Evolutionary conservation across 441 rosid genomes (phyloP), one percentile per base, ranked within the genome.

Genomic region (Geranium incanum): DNA sequence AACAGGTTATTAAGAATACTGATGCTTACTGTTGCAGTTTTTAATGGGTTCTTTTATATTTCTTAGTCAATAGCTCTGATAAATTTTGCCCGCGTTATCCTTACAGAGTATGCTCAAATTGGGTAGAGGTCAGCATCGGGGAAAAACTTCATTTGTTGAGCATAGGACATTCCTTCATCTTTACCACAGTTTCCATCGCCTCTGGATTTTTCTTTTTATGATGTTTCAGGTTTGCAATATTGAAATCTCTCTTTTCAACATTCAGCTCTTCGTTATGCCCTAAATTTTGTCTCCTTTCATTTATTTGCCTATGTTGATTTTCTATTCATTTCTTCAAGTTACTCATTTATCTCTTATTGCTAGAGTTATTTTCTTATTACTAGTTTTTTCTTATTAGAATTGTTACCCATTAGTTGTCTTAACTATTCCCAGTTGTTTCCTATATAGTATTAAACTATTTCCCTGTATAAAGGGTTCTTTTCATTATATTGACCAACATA

Each of bases 111-210:
- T 87, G 74, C 81, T 90, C 36, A 86, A 79, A 78, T 79, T 86
- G 67, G 86, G 92, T 76, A 85, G 88, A 64, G 88, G 88, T 48
- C 78, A 82, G 77, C 90, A 79, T 43, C 89, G 77, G 71, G 99
- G 99, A 73, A 95, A 95, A 81, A 90, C 97, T 79, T 92, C 98
- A n/a, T 95, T 95, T 72, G 99, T 95, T 68, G 99, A 95, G 88
- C 93, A 95, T 74, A 89, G 98, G 68, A 87, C 99, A 37, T 92
- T 89, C 84, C 81, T 95, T 79, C 99, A 95, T 87, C 95, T 95
- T 74, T 95, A 89, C 78, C 99, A 92, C 75, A 95, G 98, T 83
- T 95, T 95, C 79, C 98, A 92, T 74, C 98, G 99, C 55, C 88
- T 95, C 18, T 95, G 99, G 99, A 91, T 95, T 77, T 95, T 95